These are phyloP conservation scores for Gloeopeniophorella convolvens DNA, from an alignment of 768 basidiomycete genomes.

Conservation along the genomic window DNA sequence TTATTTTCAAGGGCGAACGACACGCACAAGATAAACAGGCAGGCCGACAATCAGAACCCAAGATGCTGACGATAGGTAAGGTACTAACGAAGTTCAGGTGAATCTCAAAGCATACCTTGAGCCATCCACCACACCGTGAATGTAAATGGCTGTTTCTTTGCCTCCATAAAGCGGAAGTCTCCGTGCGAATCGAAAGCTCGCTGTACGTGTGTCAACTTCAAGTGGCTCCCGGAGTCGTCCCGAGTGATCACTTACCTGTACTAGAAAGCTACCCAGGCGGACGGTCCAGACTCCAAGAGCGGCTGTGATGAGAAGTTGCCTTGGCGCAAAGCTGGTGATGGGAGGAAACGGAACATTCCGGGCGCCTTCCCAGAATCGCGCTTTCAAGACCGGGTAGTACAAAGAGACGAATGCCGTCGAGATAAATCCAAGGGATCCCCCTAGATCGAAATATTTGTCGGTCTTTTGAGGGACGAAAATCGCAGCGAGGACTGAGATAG, in stretches of 20 bases:
- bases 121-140: conserved; percentile 60
- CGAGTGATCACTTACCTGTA: conserved; percentile 43
- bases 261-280: conserved; percentile 58
- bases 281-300: conserved; percentile 54
- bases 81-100: not conserved
- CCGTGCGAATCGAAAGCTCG: conserved; percentile 48
- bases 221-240: too few relatives aligned
- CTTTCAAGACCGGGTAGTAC: conserved; percentile 53
- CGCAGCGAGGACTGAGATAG: conserved; percentile 40
- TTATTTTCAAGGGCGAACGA: not conserved
- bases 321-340: conserved; percentile 45
- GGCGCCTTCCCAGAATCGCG: conserved; percentile 38
- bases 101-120: conserved; percentile 36
- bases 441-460: conserved; percentile 62
- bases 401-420: conserved; percentile 53
- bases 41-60: conserved; percentile 67
- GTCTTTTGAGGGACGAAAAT: conserved; percentile 60
- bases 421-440: conserved; percentile 61
- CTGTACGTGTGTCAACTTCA: conserved; percentile 26
- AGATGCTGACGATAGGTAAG: conserved; percentile 34
- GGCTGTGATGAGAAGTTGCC: conserved; percentile 54
- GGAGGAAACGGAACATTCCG: conserved; percentile 32
- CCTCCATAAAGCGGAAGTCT: conserved; percentile 59
- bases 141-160: conserved; percentile 39
- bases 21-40: conserved; percentile 51